phyloP scores from a whole-genome alignment of 2,329 filamentous ascomycete species.

The Cordyceps tenuipes region DNA sequence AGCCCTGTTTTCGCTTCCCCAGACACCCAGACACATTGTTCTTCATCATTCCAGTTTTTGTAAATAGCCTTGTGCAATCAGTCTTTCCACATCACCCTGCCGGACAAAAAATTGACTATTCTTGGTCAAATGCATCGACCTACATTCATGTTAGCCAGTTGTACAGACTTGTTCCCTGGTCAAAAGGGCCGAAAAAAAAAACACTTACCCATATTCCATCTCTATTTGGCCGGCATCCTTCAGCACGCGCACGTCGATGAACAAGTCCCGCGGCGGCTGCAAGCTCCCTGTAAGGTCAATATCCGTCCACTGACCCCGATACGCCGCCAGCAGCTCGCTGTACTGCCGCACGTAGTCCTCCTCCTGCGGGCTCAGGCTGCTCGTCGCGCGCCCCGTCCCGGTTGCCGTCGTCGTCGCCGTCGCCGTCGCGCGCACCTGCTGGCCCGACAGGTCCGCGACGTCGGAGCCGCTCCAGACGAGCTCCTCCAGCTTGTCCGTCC shows the following conservation, averaged over 20 bases:
- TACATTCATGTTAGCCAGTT: slow-evolving; percentile 27
- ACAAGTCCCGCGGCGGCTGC: slow-evolving; percentile 89
- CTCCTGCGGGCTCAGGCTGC: slow-evolving; percentile 86
- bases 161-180: neutral
- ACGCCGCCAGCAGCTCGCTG: slow-evolving; percentile 83
- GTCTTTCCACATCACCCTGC: slow-evolving; percentile 86
- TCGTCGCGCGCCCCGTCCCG: slow-evolving; percentile 35
- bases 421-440: slow-evolving; percentile 39
- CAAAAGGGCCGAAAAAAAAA: neutral
- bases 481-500: slow-evolving; percentile 85
- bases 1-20: neutral
- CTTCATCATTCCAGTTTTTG: slow-evolving; percentile 69
- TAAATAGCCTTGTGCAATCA: slow-evolving; percentile 91
- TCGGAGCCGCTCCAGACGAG: slow-evolving; percentile 89
- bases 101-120: slow-evolving; percentile 98
- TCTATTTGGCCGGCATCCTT: slow-evolving; percentile 98
- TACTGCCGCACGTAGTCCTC: slow-evolving; percentile 94
- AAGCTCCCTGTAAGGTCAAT: slow-evolving; percentile 90
- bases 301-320: slow-evolving; percentile 98
- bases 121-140: slow-evolving; percentile 90
- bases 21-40: too few species aligned
- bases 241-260: slow-evolving; percentile 91
- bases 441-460: slow-evolving; percentile 60
- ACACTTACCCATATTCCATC: slow-evolving; percentile 90
- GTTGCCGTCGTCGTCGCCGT: slow-evolving; percentile 19